A percentile compares a stretch with the other conserved stretches of the same genome.
Conservation (phyloP, 371 early-diverging fungal genomes). For the Mucor lusitanicus region DNA sequence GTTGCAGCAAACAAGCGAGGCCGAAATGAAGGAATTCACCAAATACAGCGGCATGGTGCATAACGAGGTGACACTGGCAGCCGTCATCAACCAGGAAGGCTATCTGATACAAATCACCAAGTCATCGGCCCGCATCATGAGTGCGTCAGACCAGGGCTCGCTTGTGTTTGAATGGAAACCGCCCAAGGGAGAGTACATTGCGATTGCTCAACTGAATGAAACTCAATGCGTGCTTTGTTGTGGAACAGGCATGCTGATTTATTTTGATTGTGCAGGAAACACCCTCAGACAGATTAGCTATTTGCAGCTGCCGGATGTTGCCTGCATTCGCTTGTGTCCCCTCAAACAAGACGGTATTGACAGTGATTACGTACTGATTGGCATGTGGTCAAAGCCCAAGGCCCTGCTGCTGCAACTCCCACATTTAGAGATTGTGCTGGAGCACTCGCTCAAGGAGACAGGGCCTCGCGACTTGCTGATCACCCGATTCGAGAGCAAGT, state of each 20-base stretch:
- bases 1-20: not conserved
- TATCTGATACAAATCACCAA: slow-evolving; percentile 62
- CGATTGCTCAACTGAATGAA: slow-evolving; percentile 55
- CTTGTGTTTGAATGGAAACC: slow-evolving; percentile 56
- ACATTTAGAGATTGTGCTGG: slow-evolving; percentile 2
- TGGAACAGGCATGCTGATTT: slow-evolving; percentile 54
- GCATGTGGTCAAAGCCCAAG: slow-evolving; percentile 5
- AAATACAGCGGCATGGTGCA: slow-evolving; percentile 19
- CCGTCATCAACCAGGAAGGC: slow-evolving; percentile 10
- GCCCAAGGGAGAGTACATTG: slow-evolving; percentile 46
- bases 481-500: slow-evolving; percentile 56
- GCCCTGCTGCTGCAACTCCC: not conserved
- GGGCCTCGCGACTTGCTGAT: slow-evolving; percentile 47
- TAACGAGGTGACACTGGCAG: slow-evolving; percentile 33
- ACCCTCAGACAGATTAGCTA: slow-evolving; percentile 39
- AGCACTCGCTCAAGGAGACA: not conserved
- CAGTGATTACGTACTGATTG: slow-evolving; percentile 14
- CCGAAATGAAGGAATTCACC: not conserved
- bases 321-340: slow-evolving; percentile 9
- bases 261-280: slow-evolving; percentile 54
- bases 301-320: slow-evolving; percentile 5
- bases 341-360: slow-evolving; percentile 8
- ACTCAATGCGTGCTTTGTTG: slow-evolving; percentile 61
- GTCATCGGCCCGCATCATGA: slow-evolving; percentile 51
- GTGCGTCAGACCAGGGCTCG: slow-evolving; percentile 8